These are phyloP conservation scores for Hypomontagnella monticulosa DNA, from an alignment of 495 filamentous ascomycete species.

Conservation along the genomic window DNA sequence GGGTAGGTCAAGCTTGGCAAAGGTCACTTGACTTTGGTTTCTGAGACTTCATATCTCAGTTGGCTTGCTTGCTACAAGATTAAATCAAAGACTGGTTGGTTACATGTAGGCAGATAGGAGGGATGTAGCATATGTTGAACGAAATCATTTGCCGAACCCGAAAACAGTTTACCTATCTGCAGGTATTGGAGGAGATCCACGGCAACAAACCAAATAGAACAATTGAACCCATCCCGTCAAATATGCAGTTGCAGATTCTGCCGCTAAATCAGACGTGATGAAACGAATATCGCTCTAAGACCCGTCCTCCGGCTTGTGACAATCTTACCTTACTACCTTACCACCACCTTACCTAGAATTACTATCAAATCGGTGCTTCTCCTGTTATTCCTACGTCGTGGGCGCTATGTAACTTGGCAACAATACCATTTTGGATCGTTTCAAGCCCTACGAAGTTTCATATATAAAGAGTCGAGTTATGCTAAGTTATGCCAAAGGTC, in stretches of 20 bases:
- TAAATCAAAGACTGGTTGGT: neutral
- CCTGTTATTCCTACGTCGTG: constrained; percentile 6
- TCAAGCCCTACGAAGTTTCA: constrained; percentile 11
- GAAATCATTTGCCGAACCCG: constrained; percentile 39
- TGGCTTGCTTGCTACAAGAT: neutral
- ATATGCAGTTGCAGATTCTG: constrained; percentile 9
- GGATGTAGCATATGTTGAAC: constrained; percentile 18
- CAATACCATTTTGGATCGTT: neutral
- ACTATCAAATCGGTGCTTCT: constrained; percentile 7
- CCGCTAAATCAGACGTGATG: constrained; percentile 35
- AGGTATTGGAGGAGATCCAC: constrained; percentile 34
- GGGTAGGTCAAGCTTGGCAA: constrained; percentile 18
- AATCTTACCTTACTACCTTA: constrained; percentile 3
- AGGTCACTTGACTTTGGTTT: constrained; percentile 39
- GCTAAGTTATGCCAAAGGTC: neutral
- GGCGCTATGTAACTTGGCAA: constrained; percentile 1
- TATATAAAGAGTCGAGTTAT: neutral
- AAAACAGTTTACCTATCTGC: constrained; percentile 29
- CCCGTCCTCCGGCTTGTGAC: constrained; percentile 27
- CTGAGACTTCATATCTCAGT: constrained; percentile 26
- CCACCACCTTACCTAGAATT: neutral
- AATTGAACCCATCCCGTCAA: constrained; percentile 18
- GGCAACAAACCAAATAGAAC: constrained; percentile 17
- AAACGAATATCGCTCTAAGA: constrained; percentile 31
- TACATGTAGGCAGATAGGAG: constrained; percentile 2